Evolutionary conservation across 495 filamentous ascomycete species (phyloP), one percentile per base, ranked within the genome.

Genomic region (Apodospora peruviana): DNA sequence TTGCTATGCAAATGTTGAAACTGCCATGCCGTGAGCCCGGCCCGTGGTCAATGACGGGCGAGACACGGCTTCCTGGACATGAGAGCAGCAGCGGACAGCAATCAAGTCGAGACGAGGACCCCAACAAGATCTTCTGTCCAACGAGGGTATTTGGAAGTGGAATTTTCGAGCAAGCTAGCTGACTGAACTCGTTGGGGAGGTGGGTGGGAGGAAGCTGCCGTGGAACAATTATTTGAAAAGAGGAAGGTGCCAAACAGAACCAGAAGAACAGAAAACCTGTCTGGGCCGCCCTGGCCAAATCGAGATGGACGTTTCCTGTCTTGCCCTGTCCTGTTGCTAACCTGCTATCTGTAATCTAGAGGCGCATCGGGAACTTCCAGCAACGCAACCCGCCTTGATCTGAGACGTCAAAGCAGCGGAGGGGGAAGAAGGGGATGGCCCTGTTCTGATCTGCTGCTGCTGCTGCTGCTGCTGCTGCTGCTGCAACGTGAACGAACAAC

Each of bases 1-100:
- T 56, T 65, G 45, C 56, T 73, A 74, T 64, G 59, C 66, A 49
- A 60, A 56, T 60, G 64, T 67, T 66, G 61, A 44, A 42, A 59
- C 35, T 62, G 64, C 67, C 69, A 74, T 74, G 64, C 67, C 70
- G 61, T 45, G 45, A 52, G 45, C 37, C 52, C 48, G 50, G 46
- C 51, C 46, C 45, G 53, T 48, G 47, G 38, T 59, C 48, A 49
- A 38, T 47, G 52, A 43, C 32, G 16, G 53, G 62, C 43, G 51
- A 40, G 40, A 44, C 51, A 40, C 39, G 48, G 48, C 48, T 56
- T 64, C 57, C 58, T 55, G 52, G 59, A 55, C 44, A 55, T 52
- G 46, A 44, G 38, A 25, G 37, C 20, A 29, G 35, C 29, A 21
- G 16, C 10, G n/a, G n/a, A n/a, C n/a, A n/a, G 46, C 35, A 51